phyloP scores from a whole-genome alignment of 2,329 filamentous ascomycete genomes.

The Xylaria sp. region DNA sequence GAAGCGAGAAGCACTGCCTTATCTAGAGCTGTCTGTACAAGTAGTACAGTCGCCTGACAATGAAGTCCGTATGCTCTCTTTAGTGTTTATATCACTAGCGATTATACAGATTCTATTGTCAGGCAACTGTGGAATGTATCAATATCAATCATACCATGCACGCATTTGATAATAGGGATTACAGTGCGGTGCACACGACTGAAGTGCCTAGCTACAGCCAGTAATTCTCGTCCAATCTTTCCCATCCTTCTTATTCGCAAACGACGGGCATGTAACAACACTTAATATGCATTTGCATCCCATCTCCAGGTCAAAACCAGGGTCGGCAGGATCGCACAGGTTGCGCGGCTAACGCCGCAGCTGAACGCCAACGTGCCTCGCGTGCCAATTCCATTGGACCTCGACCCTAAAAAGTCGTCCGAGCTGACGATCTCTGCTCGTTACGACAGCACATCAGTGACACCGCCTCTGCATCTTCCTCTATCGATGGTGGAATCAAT shows the following conservation, averaged over 20 bases:
- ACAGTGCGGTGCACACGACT: no score
- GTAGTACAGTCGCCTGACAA: no score
- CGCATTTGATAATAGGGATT: no score
- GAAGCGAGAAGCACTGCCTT: slow-evolving; percentile 3
- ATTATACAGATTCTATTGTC: no score
- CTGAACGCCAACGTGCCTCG: slow-evolving; percentile 7
- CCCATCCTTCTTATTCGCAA: not conserved
- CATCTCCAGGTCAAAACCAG: not conserved
- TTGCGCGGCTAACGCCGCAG: slow-evolving; percentile 4
- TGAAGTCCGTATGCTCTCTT: no score
- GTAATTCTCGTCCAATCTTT: not conserved
- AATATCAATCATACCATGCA: no score
- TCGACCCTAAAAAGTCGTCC: not conserved
- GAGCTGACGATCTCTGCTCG: slow-evolving; percentile 5
- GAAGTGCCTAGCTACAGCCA: no score
- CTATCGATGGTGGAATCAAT: slow-evolving; percentile 6
- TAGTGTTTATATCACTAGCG: no score
- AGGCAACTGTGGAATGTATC: slow-evolving; percentile 9
- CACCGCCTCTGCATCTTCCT: slow-evolving; percentile 7
- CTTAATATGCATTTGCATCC: no score
- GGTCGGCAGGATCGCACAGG: not conserved
- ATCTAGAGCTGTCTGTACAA: no score
- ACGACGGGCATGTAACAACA: no score
- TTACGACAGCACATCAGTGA: slow-evolving; percentile 17
- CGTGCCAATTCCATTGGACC: slow-evolving; percentile 4